Conservation (phyloP, 768 basidiomycete genomes). For the Lactifluus piperatus region DNA sequence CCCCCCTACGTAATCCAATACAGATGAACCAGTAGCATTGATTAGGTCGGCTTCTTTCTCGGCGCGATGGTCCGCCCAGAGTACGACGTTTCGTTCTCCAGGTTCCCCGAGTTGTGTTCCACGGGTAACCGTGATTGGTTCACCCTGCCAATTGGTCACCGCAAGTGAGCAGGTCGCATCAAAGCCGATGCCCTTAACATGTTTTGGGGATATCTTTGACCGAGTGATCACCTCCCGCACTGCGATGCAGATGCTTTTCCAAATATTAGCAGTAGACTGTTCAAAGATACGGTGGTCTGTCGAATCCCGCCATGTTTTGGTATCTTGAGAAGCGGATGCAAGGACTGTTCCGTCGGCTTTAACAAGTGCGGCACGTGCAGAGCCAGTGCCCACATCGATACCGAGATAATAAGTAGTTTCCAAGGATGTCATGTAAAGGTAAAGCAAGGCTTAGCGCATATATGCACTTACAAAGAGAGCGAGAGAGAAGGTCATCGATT, state of each 20-base stretch:
- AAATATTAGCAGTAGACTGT: slow-evolving; percentile 87
- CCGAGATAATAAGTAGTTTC: slow-evolving; percentile 52
- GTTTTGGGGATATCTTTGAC: slow-evolving; percentile 43
- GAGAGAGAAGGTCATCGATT: no score
- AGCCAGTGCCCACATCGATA: slow-evolving; percentile 88
- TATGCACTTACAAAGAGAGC: no score
- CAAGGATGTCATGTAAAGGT: slow-evolving; percentile 28
- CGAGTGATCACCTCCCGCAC: slow-evolving; percentile 54
- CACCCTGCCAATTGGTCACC: slow-evolving; percentile 65
- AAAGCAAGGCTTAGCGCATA: background rate
- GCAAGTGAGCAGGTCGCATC: slow-evolving; percentile 97
- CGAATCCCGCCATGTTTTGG: slow-evolving; percentile 78
- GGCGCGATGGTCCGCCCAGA: slow-evolving; percentile 97
- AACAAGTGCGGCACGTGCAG: slow-evolving; percentile 80
- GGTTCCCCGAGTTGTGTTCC: slow-evolving; percentile 51
- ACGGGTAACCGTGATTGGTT: slow-evolving; percentile 66
- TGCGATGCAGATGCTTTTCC: slow-evolving; percentile 56
- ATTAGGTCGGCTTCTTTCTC: slow-evolving; percentile 86
- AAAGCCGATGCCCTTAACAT: slow-evolving; percentile 84
- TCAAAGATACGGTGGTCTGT: slow-evolving; percentile 91
- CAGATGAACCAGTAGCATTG: slow-evolving; percentile 75
- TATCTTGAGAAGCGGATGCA: slow-evolving; percentile 74
- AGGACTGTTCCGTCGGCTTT: slow-evolving; percentile 56
- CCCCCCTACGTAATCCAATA: slow-evolving; percentile 92
- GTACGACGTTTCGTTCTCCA: slow-evolving; percentile 78